Percentiles rank a stretch among this genome's conserved stretches.
These are phyloP conservation scores for Schizosaccharomyces osmophilus DNA, from an alignment of 805 yeast genomes.

Conservation along the genomic window DNA sequence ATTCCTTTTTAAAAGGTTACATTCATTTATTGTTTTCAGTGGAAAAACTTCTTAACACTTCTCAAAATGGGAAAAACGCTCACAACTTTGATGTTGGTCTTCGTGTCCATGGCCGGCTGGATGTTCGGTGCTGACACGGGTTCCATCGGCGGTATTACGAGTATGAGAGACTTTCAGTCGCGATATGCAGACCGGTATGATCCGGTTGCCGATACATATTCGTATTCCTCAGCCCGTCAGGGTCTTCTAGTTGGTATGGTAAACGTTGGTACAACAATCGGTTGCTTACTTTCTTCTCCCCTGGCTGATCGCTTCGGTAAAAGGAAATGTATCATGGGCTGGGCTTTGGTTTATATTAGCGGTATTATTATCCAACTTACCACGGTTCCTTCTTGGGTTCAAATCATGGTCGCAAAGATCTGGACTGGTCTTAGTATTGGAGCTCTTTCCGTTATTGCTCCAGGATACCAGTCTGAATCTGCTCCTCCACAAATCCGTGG, in stretches of 20 bases:
- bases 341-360: constrained; percentile 3
- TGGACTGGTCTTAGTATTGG: constrained; percentile 61
- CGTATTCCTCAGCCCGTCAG: not conserved
- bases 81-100: not conserved
- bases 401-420: constrained; percentile 11
- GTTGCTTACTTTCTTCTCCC: constrained; percentile 5
- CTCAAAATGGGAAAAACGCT: not conserved
- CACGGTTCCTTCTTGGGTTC: constrained; percentile 13
- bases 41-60: not conserved
- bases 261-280: constrained; percentile 3
- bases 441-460: constrained; percentile 48
- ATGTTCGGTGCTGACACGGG: constrained; percentile 5
- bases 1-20: no score
- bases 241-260: constrained; percentile 5
- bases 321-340: constrained; percentile 2
- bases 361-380: constrained; percentile 4
- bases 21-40: not conserved
- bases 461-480: constrained; percentile 44
- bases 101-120: constrained; percentile 3
- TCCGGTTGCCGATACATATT: not conserved
- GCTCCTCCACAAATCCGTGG: constrained; percentile 62
- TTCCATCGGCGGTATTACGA: constrained; percentile 3
- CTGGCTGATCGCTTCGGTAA: constrained; percentile 3
- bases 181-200: constrained; percentile 1
- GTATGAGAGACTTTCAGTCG: constrained; percentile 2